phyloP scores from a whole-genome alignment of 352 stramenopile genomes.

The Phytopythium kandeliae region DNA sequence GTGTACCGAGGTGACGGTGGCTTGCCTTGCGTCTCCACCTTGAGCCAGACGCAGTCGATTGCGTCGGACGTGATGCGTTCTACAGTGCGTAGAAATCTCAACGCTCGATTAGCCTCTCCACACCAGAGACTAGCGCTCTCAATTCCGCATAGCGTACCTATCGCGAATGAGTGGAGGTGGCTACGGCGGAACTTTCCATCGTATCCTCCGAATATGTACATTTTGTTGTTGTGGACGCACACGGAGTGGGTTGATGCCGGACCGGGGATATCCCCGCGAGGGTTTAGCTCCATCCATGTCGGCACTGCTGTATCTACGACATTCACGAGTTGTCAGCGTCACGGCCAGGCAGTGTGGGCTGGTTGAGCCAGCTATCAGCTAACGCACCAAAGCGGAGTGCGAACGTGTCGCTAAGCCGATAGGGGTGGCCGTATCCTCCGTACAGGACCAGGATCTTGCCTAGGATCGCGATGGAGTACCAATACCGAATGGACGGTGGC shows the following conservation, averaged over 20 bases:
- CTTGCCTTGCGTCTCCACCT: slow-evolving; percentile 28
- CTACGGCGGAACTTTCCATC: slow-evolving; percentile 49
- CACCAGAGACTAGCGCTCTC: no score
- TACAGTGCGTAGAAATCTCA: no score
- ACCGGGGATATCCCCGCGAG: slow-evolving; percentile 36
- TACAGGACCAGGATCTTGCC: slow-evolving; percentile 42
- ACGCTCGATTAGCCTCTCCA: no score
- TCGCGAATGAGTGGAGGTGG: slow-evolving; percentile 36
- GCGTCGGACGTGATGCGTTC: slow-evolving; percentile 20
- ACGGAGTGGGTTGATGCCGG: slow-evolving; percentile 46
- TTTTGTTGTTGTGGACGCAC: slow-evolving; percentile 35
- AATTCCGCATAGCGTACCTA: slow-evolving; percentile 16
- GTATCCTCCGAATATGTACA: slow-evolving; percentile 64
- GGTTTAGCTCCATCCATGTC: slow-evolving; percentile 43
- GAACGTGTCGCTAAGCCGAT: slow-evolving; percentile 46
- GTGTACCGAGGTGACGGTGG: slow-evolving; percentile 42
- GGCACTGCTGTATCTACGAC: slow-evolving; percentile 23
- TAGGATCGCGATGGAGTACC: slow-evolving; percentile 45
- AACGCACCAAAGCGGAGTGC: slow-evolving; percentile 43
- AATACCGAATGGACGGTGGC: slow-evolving; percentile 54
- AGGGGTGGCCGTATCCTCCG: slow-evolving; percentile 45
- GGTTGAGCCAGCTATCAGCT: neutral
- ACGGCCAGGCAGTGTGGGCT: no score
- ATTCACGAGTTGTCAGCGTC: neutral
- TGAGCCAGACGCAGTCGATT: slow-evolving; percentile 36